phyloP scores from a whole-genome alignment of 768 basidiomycete genomes.

The Lactarius tabidus region DNA sequence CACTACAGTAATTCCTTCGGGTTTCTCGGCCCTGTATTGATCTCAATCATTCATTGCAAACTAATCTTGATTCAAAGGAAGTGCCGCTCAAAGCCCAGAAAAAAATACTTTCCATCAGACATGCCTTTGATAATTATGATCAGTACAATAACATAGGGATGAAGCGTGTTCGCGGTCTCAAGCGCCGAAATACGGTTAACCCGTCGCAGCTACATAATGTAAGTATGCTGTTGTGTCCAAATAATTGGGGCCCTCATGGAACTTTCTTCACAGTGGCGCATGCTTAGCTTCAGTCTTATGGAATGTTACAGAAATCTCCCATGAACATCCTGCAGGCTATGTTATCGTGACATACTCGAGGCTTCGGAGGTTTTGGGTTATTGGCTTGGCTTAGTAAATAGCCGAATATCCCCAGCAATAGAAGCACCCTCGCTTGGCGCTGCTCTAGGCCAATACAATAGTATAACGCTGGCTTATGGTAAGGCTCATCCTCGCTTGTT shows the following conservation, averaged over 20 bases:
- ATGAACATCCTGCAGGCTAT: background rate
- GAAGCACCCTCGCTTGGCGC: too few relatives aligned
- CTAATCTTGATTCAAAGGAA: background rate
- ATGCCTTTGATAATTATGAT: too few relatives aligned
- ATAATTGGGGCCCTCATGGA: background rate
- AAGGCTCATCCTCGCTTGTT: too few relatives aligned
- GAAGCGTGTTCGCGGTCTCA: too few relatives aligned
- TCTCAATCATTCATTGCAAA: background rate
- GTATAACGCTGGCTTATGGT: too few relatives aligned
- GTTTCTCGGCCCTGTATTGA: background rate
- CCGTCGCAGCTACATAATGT: too few relatives aligned
- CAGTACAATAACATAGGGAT: too few relatives aligned
- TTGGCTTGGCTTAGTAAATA: background rate
- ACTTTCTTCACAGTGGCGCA: background rate
- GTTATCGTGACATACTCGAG: background rate
- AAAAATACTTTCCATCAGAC: background rate
- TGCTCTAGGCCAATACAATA: too few relatives aligned
- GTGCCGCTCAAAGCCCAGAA: background rate
- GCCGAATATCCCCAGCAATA: background rate
- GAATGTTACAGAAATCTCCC: background rate
- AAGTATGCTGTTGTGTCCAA: too few relatives aligned
- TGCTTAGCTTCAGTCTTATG: background rate
- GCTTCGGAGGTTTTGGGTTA: background rate
- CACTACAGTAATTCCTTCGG: background rate
- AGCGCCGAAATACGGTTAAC: too few relatives aligned